Percentiles rank a stretch among this genome's conserved stretches.
Evolutionary conservation across 1,284 basidiomycete genomes (phyloP).

Genomic region (Sanguinoderma infundibulare): DNA sequence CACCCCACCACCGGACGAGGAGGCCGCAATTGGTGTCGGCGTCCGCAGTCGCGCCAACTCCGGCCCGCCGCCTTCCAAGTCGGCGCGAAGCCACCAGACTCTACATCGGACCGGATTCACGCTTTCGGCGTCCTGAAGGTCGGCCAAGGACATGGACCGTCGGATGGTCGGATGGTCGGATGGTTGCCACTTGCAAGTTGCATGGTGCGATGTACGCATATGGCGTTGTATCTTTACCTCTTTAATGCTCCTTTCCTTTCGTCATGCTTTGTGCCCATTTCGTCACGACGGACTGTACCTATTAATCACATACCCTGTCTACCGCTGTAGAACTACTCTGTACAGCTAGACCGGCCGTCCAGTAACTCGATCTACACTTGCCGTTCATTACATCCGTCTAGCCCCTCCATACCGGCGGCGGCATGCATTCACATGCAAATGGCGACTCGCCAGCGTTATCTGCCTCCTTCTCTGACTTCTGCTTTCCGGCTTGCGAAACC

Average conservation of each 20-base stretch:
- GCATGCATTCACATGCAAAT: background rate
- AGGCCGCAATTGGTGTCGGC: conserved; percentile 9
- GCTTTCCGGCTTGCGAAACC: background rate
- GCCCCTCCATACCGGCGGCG: background rate
- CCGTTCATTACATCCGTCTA: background rate
- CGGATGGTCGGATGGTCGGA: background rate
- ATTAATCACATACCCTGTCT: background rate
- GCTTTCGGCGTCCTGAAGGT: background rate
- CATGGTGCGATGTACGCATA: background rate
- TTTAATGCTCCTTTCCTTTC: background rate
- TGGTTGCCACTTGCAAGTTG: background rate
- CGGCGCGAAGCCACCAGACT: conserved; percentile 6
- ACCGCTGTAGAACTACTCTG: background rate
- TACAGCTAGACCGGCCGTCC: background rate
- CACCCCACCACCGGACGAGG: conserved; percentile 27
- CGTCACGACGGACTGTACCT: background rate
- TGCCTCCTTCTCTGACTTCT: background rate
- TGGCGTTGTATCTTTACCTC: background rate
- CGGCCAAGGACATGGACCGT: background rate
- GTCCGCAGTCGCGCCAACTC: background rate
- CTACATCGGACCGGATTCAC: conserved; percentile 5
- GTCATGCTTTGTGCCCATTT: background rate
- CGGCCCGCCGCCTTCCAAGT: conserved; percentile 7
- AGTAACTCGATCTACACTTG: background rate
- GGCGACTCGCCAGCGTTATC: background rate